A percentile compares a stretch with the other conserved stretches of the same genome.
Conservation (phyloP, 2,329 filamentous ascomycete genomes). For the Sporothrix phasma region DNA sequence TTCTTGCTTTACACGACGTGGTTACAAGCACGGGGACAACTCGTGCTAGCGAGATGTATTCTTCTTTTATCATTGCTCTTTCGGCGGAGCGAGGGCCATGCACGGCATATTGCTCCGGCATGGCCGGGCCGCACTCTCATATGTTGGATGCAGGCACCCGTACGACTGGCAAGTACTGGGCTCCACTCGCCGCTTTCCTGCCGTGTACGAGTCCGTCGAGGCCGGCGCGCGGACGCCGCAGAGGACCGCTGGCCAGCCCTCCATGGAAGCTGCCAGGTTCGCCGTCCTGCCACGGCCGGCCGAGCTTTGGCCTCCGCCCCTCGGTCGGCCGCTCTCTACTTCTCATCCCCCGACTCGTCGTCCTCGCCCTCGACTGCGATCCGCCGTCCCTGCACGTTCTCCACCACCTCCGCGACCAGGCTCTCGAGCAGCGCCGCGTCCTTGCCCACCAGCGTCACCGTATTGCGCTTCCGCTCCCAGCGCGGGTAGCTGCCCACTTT, state of each 20-base stretch:
- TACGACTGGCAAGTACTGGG: neutral
- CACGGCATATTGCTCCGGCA: no score
- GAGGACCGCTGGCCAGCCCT: no score
- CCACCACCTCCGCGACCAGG: conserved; percentile 65
- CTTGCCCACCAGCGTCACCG: conserved; percentile 73
- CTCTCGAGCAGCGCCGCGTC: conserved; percentile 70
- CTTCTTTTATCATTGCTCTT: neutral
- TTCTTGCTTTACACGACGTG: no score
- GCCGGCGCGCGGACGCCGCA: no score
- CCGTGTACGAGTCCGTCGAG: no score
- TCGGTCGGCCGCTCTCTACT: neutral
- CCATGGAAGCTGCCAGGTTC: no score
- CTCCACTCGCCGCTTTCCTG: no score
- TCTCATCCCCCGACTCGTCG: conserved; percentile 43
- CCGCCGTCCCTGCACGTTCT: conserved; percentile 62
- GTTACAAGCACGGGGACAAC: no score
- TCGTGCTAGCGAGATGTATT: no score
- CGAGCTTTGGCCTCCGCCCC: neutral
- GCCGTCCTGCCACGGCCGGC: neutral
- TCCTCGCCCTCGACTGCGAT: conserved; percentile 63
- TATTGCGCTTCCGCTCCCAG: conserved; percentile 81
- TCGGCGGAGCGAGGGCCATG: neutral
- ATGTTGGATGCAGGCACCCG: neutral
- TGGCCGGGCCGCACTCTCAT: neutral
- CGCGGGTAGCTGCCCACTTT: conserved; percentile 94